phyloP scores from a whole-genome alignment of 2,329 filamentous ascomycete species.

The Dendryphion nanum region DNA sequence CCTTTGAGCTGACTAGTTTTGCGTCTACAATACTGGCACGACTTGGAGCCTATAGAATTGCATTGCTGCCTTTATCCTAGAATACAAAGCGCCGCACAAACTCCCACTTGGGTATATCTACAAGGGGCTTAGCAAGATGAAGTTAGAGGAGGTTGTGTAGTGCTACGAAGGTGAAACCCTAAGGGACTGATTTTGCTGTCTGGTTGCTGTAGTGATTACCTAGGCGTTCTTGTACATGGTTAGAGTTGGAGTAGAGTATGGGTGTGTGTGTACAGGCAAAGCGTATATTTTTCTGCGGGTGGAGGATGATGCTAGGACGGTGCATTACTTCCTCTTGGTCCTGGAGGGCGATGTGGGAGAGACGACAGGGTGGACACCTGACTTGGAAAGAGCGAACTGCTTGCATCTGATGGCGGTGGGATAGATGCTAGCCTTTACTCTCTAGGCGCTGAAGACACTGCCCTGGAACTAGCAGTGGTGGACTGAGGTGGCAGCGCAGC shows the following conservation, averaged over 20 bases:
- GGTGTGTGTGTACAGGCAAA: slow-evolving; percentile 1
- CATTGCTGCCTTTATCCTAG: neutral
- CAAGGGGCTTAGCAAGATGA: neutral
- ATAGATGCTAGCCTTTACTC: neutral
- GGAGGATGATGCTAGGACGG: neutral
- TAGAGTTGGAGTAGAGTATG: neutral
- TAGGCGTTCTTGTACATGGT: neutral
- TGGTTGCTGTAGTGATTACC: neutral
- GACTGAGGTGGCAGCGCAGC: no score
- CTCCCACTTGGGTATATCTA: neutral
- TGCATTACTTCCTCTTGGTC: neutral
- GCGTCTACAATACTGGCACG: slow-evolving; percentile 1
- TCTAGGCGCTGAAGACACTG: neutral
- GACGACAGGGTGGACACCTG: neutral
- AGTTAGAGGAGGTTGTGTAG: neutral
- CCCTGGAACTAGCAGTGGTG: neutral
- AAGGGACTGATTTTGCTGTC: neutral
- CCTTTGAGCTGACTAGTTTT: slow-evolving; percentile 4
- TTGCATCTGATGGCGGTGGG: neutral
- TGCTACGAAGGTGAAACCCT: neutral
- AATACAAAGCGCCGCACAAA: slow-evolving; percentile 2
- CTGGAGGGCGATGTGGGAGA: neutral
- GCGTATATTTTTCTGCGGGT: neutral
- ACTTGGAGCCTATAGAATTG: neutral
- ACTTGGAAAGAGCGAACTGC: neutral